Evolutionary conservation across 352 stramenopile genomes (phyloP), one percentile per base, ranked within the genome.

Genomic region (Phytophthora megakarya): DNA sequence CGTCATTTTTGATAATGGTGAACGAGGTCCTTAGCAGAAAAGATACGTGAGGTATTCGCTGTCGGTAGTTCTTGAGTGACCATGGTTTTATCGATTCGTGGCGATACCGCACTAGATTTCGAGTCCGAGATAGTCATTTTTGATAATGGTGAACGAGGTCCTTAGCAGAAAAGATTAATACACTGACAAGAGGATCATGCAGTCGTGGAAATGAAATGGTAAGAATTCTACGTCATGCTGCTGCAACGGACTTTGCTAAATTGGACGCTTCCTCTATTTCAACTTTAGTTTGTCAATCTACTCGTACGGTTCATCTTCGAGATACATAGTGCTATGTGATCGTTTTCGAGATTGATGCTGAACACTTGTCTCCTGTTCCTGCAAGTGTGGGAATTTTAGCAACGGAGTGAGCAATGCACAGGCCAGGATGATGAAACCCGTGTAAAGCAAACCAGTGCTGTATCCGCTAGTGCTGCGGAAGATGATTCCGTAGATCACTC

Each of bases 401-500:
- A 75, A 63, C 9, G 67, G 70, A 6, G 72, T 82, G 22, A 82
- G 71, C 33, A 89, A 25, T 3, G 81, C 71, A 49, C 75, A 84
- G 22, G 33, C 71, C 47, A 87, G 37, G 23, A 88, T 83, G 68
- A 92, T 81, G 61, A 76, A 62, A 21, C 78, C 78, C 47, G 84
- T 89, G 64, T 82, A 76, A 1, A 89, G 64, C 53, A 92, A 54
- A 2, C 70, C 70, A 5, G 47, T 62, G 44, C 48, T 69, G 48
- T 73, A 75, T 5, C 65, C 73, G 2, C 79, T 64, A 5, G 79
- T 76, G 35, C 32, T 58, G 45, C 80, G 75, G 66, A 92, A 92
- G 49, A 92, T 81, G 39, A 92, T 67, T 32, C 84, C 80, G 40
- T 84, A 90, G 45, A 90, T 58, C n/a, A 90, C 81, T 15, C 80